Evolutionary conservation across 2,329 filamentous ascomycete species (phyloP), one percentile per base, ranked within the genome.

Genomic region (Curvularia lunata): DNA sequence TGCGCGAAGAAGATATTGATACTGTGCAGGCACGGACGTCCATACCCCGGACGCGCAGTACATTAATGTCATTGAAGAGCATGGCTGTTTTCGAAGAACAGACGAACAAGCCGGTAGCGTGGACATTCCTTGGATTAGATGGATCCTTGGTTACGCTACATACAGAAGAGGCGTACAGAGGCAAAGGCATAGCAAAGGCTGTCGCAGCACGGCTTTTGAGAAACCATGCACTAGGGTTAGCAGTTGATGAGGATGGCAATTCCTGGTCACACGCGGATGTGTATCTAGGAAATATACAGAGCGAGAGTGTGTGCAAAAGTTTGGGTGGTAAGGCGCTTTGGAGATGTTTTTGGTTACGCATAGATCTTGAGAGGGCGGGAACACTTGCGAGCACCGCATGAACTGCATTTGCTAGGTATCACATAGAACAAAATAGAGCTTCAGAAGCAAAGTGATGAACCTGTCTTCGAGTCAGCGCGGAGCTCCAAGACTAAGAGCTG

Each of bases 201-300:
- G 76, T 91, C 4, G 84, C 84, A 0, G 77, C 80, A 23, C 88
- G 83, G 68, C 71, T 91, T 2, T 81, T 91, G 45, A 77, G 76
- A 4, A 81, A 86, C 38, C 57, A 69, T 59, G 70, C 66, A 4
- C 54, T 64, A 9, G 68, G 58, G 7, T 53, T 73, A 13, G 75
- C 73, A 7, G 67, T 73, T n/a, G 72, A 75, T 52, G 56, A 67
- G 5, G 51, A 66, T 2, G 68, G 79, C 0, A 84, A 85, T 37
- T 82, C 79, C 6, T 85, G 83, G 79, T 83, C 81, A 25, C 82
- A 85, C 58, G 88, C 88, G 2, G 87, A 91, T 72, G 88, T 91
- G 0, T 82, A 85, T 2, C 76, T 81, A 0, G 81, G 82, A 0
- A 91, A 91, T 63, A 56, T 71, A 1, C 82, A 83, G 40, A 91